These are phyloP conservation scores for Hamamelis virginiana DNA, from an alignment of 164 flowering plant species.

Conservation along the genomic window DNA sequence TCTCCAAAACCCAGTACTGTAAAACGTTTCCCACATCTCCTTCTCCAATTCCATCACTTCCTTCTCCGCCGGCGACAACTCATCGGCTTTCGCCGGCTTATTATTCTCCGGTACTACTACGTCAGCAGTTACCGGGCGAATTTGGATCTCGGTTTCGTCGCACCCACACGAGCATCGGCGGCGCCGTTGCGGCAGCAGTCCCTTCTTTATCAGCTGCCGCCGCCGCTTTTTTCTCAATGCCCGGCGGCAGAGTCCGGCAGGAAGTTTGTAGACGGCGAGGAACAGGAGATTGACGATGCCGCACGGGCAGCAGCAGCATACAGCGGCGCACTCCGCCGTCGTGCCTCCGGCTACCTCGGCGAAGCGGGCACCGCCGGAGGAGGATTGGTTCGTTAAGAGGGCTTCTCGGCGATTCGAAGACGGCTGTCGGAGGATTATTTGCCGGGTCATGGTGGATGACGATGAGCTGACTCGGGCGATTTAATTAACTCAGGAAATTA, in stretches of 20 bases:
- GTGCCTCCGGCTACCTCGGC: conserved; percentile 85
- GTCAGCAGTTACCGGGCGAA: conserved; percentile 24
- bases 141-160: conserved; percentile 36
- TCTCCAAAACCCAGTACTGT: conserved; percentile 85
- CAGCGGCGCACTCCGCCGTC: conserved; percentile 79
- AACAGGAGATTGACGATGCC: conserved; percentile 52
- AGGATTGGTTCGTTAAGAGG: conserved; percentile 14
- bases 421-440: conserved; percentile 15
- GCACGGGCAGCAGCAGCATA: conserved; percentile 91
- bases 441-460: neutral
- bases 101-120: neutral
- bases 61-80: conserved; percentile 21
- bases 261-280: conserved; percentile 69
- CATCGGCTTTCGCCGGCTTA: neutral
- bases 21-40: conserved; percentile 79
- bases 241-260: conserved; percentile 67
- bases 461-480: neutral
- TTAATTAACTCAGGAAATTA: too few species aligned
- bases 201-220: conserved; percentile 28
- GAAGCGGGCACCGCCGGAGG: conserved; percentile 28
- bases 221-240: conserved; percentile 43
- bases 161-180: conserved; percentile 30
- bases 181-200: conserved; percentile 24
- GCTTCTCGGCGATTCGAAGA: conserved; percentile 30
- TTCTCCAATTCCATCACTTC: conserved; percentile 59